phyloP scores from a whole-genome alignment of 257 asterid genomes.

The Galeopsis tetrahit region DNA sequence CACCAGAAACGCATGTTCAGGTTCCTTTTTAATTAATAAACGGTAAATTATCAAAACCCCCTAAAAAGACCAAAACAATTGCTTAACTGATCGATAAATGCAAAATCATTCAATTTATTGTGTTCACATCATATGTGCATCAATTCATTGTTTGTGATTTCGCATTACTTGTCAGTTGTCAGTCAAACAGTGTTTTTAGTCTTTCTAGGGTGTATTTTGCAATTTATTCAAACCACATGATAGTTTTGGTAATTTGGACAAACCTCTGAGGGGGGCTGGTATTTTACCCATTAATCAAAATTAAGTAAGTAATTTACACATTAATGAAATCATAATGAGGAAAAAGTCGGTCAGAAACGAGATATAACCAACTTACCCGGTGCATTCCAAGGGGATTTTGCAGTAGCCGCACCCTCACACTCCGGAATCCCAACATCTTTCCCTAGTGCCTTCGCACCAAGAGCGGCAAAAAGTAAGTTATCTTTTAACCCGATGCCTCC shows the following conservation, averaged over 20 bases:
- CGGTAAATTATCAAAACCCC: background rate
- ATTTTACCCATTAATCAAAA: background rate
- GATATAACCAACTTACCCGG: conserved; percentile 57
- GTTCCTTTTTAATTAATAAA: background rate
- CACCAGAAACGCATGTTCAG: conserved; percentile 1
- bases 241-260: background rate
- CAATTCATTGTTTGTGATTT: background rate
- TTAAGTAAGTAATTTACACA: background rate
- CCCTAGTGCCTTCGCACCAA: conserved; percentile 76
- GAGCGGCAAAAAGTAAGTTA: conserved; percentile 85
- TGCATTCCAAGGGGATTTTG: conserved; percentile 99
- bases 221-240: no score
- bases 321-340: background rate
- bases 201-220: no score
- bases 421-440: conserved; percentile 93
- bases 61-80: background rate
- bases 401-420: conserved; percentile 97
- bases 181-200: background rate
- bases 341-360: background rate
- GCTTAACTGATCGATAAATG: background rate
- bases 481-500: conserved; percentile 93
- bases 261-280: background rate
- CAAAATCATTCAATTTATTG: background rate
- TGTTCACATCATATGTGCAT: background rate
- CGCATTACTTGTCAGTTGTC: background rate